Evolutionary conservation across 352 stramenopile species (phyloP), one percentile per base, ranked within the genome.

Genomic region (Globisporangium viniferum): DNA sequence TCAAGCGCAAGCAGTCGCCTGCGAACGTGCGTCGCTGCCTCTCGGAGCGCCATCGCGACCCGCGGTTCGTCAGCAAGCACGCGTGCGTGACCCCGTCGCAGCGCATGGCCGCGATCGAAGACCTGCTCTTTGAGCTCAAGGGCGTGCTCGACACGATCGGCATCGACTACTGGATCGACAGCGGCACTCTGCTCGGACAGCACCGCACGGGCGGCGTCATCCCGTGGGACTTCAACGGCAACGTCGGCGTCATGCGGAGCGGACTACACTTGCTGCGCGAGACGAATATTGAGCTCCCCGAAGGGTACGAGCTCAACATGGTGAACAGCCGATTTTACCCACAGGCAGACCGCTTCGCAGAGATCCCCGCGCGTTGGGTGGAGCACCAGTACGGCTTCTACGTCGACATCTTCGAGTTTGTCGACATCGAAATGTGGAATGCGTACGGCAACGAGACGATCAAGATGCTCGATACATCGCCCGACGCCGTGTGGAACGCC

Each of bases 101-200:
- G 57, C 73, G 81, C 22, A 57, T 80, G 5, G 59, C 63, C 5
- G 67, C 69, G 4, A 62, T 89, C 46, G 67, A 75, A 56, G 68
- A 84, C 54, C 66, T 89, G 35, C 65, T 87, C 5, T 78, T 77
- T 35, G 71, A 70, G 14, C 67, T 84, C 0, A 76, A 73, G 44
- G 64, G 68, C 6, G 64, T 82, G 56, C 53, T 89, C 3, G 75
- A 85, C 33, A 74, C 73, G 46, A 58, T 68, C 8, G 39, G 73
- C 5, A 64, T 84, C 27, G 72, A 67, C 0, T 90, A 85, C 41
- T 90, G 78, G 82, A 74, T 89, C 44, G 77, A 88, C 62, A 83
- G 82, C 59, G 78, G 78, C 54, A 79, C 80, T 36, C 73, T 90
- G 29, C 59, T 89, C 66, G 82, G 82, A 15, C 73, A 85, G 64